Percentiles rank a stretch among this genome's conserved stretches.
Conservation (phyloP, 2,329 filamentous ascomycete genomes). For the Furcasterigmium sp. region DNA sequence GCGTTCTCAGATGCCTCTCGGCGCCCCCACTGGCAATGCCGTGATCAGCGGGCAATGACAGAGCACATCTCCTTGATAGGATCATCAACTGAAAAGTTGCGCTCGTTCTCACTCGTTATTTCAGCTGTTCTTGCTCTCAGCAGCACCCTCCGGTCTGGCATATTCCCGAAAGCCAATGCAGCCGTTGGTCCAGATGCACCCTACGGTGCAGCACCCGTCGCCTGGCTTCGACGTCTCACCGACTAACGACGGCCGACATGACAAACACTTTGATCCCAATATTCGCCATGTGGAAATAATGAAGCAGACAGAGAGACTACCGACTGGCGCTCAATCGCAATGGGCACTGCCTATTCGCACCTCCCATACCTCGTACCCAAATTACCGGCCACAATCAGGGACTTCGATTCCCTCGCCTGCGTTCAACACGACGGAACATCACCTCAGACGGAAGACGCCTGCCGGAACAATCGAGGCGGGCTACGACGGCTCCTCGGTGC, state of each 20-base stretch:
- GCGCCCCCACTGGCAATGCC: conserved; percentile 31
- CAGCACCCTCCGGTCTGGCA: no score
- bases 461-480: conserved; percentile 88
- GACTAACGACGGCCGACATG: conserved; percentile 7
- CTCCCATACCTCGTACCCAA: conserved; percentile 22
- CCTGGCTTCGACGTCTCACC: conserved; percentile 31
- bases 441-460: conserved; percentile 85
- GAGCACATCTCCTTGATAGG: conserved; percentile 8
- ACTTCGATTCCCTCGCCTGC: conserved; percentile 5
- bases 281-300: conserved; percentile 10
- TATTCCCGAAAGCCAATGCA: conserved; percentile 31
- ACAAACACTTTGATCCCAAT: conserved; percentile 21
- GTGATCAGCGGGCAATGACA: conserved; percentile 39
- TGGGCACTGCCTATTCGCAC: conserved; percentile 29
- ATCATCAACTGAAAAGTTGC: background rate
- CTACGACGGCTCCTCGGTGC: conserved; percentile 78
- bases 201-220: conserved; percentile 40
- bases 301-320: conserved; percentile 8
- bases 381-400: conserved; percentile 14
- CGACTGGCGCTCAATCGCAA: conserved; percentile 16
- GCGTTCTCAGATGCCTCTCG: conserved; percentile 32
- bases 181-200: conserved; percentile 47
- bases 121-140: background rate
- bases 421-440: conserved; percentile 56
- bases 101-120: conserved; percentile 5